Percentiles rank a stretch among this genome's conserved stretches.
Evolutionary conservation across 768 basidiomycete genomes (phyloP).

Genomic region (Mycena maculata): DNA sequence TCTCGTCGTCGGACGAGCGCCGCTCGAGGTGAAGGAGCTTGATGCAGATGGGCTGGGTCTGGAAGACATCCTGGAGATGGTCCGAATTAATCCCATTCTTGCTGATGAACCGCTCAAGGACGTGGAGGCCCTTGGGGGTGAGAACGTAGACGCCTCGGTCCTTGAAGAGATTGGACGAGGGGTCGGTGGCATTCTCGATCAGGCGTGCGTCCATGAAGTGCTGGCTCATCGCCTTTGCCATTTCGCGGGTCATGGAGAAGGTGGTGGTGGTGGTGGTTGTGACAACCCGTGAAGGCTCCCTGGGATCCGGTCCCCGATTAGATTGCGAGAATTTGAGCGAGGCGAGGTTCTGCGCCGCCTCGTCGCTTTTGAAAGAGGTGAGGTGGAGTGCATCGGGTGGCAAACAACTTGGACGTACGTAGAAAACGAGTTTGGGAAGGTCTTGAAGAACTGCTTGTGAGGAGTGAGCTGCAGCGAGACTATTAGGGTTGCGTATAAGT

Average conservation of each 20-base stretch:
- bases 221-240: constrained; percentile 99
- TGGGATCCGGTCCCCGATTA: constrained; percentile 97
- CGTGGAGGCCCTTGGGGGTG: constrained; percentile 97
- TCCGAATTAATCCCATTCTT: constrained; percentile 99
- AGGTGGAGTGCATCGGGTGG: constrained; percentile 29
- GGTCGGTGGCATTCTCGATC: constrained; percentile 96
- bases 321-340: constrained; percentile 99
- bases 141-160: constrained; percentile 96
- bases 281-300: constrained; percentile 96
- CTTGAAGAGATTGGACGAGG: constrained; percentile 90
- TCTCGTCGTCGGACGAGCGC: constrained; percentile 93
- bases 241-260: constrained; percentile 99
- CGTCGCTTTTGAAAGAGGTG: constrained; percentile 71
- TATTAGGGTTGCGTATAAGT: constrained; percentile 96
- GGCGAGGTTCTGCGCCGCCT: constrained; percentile 92
- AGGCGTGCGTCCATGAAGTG: constrained; percentile 99
- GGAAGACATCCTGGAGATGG: constrained; percentile 90
- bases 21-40: constrained; percentile 97
- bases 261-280: constrained; percentile 99
- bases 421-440: constrained; percentile 93
- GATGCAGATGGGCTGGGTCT: constrained; percentile 94
- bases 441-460: constrained; percentile 97
- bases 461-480: constrained; percentile 90
- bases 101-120: constrained; percentile 99
- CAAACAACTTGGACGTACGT: constrained; percentile 70